phyloP scores from a whole-genome alignment of 2,329 filamentous ascomycete species.

The Dothidotthia symphoricarpi region DNA sequence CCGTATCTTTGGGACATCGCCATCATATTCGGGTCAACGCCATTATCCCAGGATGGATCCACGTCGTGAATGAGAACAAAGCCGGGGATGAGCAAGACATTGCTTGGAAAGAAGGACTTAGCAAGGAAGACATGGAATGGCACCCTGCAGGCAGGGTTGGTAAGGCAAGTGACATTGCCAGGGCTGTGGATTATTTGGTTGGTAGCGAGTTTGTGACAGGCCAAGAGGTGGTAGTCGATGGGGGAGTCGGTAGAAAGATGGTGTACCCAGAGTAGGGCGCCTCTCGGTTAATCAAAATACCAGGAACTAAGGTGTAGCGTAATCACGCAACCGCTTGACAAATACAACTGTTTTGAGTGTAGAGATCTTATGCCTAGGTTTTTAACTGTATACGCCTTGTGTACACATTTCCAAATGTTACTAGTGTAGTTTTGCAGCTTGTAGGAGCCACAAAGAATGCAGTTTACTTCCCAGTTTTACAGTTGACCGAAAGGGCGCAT shows the following conservation, averaged over 20 bases:
- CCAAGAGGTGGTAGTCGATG: slow-evolving; percentile 49
- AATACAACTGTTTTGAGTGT: no score
- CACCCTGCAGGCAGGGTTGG: slow-evolving; percentile 53
- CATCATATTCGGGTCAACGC: slow-evolving; percentile 51
- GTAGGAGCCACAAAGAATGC: no score
- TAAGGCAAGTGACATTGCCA: slow-evolving; percentile 49
- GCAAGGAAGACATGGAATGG: slow-evolving; percentile 49
- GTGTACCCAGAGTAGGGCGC: slow-evolving; percentile 38
- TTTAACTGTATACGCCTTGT: no score
- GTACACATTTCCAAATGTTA: no score
- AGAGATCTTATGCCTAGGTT: no score
- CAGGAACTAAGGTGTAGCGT: no score
- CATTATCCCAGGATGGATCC: slow-evolving; percentile 54
- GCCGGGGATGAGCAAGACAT: slow-evolving; percentile 43
- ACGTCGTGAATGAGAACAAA: slow-evolving; percentile 48
- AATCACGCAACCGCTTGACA: no score
- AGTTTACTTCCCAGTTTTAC: no score
- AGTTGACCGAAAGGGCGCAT: no score
- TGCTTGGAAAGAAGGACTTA: slow-evolving; percentile 50
- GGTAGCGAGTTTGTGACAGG: slow-evolving; percentile 45
- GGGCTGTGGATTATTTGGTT: slow-evolving; percentile 44
- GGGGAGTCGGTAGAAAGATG: slow-evolving; percentile 49
- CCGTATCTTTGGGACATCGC: slow-evolving; percentile 46
- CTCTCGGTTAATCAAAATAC: no score
- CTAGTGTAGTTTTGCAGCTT: no score